These are phyloP conservation scores for Osmozyma mogii DNA, from an alignment of 805 yeast genomes.

Conservation along the genomic window DNA sequence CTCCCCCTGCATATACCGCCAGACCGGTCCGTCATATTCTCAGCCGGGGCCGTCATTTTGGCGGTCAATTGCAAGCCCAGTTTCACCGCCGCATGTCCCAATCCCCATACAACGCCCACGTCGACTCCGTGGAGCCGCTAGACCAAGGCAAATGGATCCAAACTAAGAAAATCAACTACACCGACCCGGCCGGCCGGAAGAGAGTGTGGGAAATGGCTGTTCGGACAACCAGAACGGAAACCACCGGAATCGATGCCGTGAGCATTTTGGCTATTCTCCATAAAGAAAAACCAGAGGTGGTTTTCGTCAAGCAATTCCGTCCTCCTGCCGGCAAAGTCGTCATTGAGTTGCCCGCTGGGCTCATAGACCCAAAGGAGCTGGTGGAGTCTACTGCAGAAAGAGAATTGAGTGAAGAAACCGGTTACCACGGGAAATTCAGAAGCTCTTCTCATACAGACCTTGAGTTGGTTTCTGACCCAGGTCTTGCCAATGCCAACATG, in stretches of 20 bases:
- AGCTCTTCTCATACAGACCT: conserved; percentile 13
- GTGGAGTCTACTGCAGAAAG: conserved; percentile 76
- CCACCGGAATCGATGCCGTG: conserved; percentile 76
- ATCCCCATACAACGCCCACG: conserved; percentile 30
- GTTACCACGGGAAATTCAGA: conserved; percentile 64
- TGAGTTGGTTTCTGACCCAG: conserved; percentile 68
- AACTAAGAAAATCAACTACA: conserved; percentile 57
- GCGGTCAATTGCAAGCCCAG: no score
- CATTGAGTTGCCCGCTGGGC: conserved; percentile 93
- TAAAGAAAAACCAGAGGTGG: conserved; percentile 23
- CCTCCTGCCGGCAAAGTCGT: conserved; percentile 88
- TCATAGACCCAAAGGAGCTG: conserved; percentile 77
- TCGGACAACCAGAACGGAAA: conserved; percentile 59
- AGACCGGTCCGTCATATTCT: no score
- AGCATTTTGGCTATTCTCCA: conserved; percentile 72
- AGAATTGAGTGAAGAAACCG: conserved; percentile 89
- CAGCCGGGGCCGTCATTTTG: no score
- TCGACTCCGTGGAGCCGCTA: conserved; percentile 26
- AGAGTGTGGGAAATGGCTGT: conserved; percentile 92
- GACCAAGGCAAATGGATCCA: conserved; percentile 38
- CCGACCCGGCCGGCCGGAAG: conserved; percentile 58
- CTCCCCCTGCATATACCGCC: no score
- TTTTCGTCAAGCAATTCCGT: conserved; percentile 83
- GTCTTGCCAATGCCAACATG: conserved; percentile 80
- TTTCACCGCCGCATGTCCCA: conserved; percentile 5